Evolutionary conservation across 2,329 filamentous ascomycete species (phyloP), one percentile per base, ranked within the genome.

Genomic region (Xylariales sp.): DNA sequence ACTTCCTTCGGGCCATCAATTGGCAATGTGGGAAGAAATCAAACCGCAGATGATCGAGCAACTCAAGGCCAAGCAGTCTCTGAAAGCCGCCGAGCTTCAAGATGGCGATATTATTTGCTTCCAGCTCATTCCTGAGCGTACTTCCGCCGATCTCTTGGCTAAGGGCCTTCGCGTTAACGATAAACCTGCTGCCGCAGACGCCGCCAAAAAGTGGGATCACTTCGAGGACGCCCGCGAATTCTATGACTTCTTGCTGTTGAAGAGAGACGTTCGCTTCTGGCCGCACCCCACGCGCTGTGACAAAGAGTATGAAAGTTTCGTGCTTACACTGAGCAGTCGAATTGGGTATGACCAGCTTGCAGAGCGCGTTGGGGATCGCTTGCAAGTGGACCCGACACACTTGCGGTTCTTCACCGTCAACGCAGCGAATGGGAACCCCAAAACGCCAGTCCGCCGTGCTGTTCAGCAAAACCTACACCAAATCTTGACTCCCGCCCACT

Each of bases 101-200:
- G 91, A 98, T 53, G 93, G 93, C 33, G 93, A 98, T 56, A 95
- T 98, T 49, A 81, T 98, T 40, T 95, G 90, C 56, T 96, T 97
- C 65, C 93, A 98, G 59, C 78, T 78, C 42, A 67, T 74, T 18
- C 64, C 57, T 2, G 74, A 78, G 32, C 62, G 62, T 25, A 76
- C 73, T 53, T 56, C 67, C 8, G 51, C 49, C 18, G 56, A 60
- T 27, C 59, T 60, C 19, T 49, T 66, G 11, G 61, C 61, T 7
- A 66, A 66, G 47, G 61, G 59, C 32, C 50, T 65, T 12, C 57
- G 60, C 2, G 43, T 65, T 25, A 59, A 60, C 27, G 66, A 68
- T 12, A 64, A 59, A 47, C 61, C 50, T 19, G 44, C 55, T 1
- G 63, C 68, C 17, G n/a, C n/a, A n/a, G 65, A 66, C 40, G 40